phyloP scores from a whole-genome alignment of 2,329 filamentous ascomycete species.

The Colletotrichum eleusines region DNA sequence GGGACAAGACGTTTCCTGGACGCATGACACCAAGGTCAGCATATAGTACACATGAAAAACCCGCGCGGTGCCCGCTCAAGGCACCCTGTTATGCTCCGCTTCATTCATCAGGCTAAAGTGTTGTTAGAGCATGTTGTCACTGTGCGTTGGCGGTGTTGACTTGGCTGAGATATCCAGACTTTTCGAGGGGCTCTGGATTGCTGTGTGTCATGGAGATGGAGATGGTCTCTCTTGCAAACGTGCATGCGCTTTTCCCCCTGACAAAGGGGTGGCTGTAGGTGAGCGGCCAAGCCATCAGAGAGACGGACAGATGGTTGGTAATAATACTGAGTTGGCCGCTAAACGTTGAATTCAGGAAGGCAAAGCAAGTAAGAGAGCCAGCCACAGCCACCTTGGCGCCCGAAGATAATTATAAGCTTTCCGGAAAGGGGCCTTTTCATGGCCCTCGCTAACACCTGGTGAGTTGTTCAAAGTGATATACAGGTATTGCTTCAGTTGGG shows the following conservation, averaged over 20 bases:
- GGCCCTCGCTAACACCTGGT: background rate
- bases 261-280: background rate
- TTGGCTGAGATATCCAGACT: background rate
- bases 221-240: background rate
- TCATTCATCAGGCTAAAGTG: constrained; percentile 5
- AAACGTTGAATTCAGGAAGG: background rate
- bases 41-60: background rate
- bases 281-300: background rate
- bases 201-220: background rate
- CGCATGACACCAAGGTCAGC: background rate
- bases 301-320: background rate
- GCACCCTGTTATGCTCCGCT: constrained; percentile 16
- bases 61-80: background rate
- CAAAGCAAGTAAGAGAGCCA: background rate
- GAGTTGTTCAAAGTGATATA: background rate
- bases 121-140: constrained; percentile 7
- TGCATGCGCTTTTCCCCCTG: background rate
- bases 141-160: background rate
- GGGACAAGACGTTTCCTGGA: constrained; percentile 8
- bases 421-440: background rate
- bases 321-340: background rate
- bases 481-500: background rate
- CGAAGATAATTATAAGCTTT: constrained; percentile 14
- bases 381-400: constrained; percentile 1
- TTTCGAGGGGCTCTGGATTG: background rate